phyloP scores from a whole-genome alignment of 2,329 filamentous ascomycete species.

The Curvularia eragrostidis region DNA sequence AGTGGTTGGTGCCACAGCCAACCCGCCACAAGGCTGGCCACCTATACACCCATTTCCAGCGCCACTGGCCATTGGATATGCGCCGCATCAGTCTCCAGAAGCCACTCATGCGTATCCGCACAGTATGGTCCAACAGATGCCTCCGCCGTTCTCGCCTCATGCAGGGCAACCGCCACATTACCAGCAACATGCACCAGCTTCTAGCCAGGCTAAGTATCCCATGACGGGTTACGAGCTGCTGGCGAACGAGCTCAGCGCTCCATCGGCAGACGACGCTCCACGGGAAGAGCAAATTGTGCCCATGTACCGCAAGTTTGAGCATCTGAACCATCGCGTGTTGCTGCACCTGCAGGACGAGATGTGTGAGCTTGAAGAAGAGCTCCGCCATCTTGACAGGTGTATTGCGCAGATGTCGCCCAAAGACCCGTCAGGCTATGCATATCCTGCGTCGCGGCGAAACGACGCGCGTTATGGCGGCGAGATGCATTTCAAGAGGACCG shows the following conservation, averaged over 20 bases:
- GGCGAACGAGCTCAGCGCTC: conserved; percentile 45
- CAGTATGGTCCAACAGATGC: conserved; percentile 21
- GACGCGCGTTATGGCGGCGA: conserved; percentile 63
- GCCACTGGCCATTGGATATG: conserved; percentile 35
- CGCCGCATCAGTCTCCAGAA: conserved; percentile 32
- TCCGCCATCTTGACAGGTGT: conserved; percentile 71
- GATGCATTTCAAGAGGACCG: conserved; percentile 65
- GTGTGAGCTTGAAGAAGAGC: conserved; percentile 77
- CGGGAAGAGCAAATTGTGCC: conserved; percentile 53
- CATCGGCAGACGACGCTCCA: conserved; percentile 20
- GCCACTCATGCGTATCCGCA: conserved; percentile 30
- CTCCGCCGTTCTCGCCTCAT: conserved; percentile 30
- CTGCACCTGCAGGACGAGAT: conserved; percentile 88
- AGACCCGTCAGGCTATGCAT: conserved; percentile 35
- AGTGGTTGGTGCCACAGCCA: conserved; percentile 26
- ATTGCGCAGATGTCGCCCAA: conserved; percentile 53
- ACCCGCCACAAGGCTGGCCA: conserved; percentile 32
- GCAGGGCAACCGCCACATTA: conserved; percentile 32
- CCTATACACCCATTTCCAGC: conserved; percentile 32
- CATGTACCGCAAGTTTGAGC: conserved; percentile 83
- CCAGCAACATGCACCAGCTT: conserved; percentile 29
- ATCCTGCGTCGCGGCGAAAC: conserved; percentile 66
- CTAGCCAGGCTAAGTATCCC: conserved; percentile 38
- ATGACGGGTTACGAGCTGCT: conserved; percentile 49
- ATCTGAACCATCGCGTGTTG: conserved; percentile 80